A percentile compares a stretch with the other conserved stretches of the same genome.
Evolutionary conservation across 306 rosid species (phyloP).

Genomic region (Heteromeles arbutifolia): DNA sequence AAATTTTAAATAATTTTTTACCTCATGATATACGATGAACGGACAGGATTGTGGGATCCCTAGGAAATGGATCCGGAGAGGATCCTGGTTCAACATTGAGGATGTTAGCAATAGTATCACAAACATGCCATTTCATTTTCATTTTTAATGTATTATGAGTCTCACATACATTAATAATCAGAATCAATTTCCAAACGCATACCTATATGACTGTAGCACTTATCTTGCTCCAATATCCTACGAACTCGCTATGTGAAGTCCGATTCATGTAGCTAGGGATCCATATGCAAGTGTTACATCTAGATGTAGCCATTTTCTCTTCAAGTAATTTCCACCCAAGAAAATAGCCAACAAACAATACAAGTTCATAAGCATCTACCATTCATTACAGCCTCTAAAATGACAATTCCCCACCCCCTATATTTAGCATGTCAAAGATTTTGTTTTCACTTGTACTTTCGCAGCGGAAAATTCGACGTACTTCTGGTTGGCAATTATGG

Average conservation of each 20-base stretch:
- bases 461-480: constrained; percentile 48
- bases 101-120: background rate
- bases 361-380: constrained; percentile 4
- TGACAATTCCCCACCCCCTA: constrained; percentile 6
- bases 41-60: too few relatives aligned
- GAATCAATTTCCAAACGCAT: too few relatives aligned
- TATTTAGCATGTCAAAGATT: constrained; percentile 5
- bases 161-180: too few relatives aligned
- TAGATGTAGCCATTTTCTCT: background rate
- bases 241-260: background rate
- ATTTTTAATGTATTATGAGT: background rate
- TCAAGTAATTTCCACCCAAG: background rate
- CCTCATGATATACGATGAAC: too few relatives aligned
- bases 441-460: background rate
- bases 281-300: background rate
- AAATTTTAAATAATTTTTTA: too few relatives aligned
- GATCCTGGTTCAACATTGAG: too few relatives aligned
- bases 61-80: too few relatives aligned
- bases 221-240: background rate
- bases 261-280: background rate
- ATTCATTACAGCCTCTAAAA: constrained; percentile 1
- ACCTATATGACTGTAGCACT: too few relatives aligned
- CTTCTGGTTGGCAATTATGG: constrained; percentile 38
- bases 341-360: background rate
- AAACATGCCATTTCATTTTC: background rate